Evolutionary conservation across 805 yeast genomes (phyloP), one percentile per base, ranked within the genome.

Genomic region (Grigorovia transvaalensis): DNA sequence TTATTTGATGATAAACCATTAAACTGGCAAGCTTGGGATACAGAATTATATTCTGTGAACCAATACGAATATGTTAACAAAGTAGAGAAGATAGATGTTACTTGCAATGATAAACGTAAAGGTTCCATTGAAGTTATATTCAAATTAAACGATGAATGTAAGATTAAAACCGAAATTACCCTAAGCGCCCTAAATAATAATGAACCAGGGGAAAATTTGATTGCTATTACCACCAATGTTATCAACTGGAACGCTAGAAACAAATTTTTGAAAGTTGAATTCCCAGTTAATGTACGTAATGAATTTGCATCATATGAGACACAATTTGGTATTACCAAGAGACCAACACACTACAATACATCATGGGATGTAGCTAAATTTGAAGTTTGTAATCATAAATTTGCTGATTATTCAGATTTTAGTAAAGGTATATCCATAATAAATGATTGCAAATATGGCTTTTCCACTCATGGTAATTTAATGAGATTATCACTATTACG

Each of bases 11-110:
- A 93, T 65, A 85, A 88, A 56, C 99, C 99, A 9, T 73, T 88
- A 61, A 83, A 77, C 52, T 91, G 82, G 82, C 96, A 88, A 46
- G 98, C 98, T 1, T 91, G 99, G 99, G 99, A 91, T 65, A 91
- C 98, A 0, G 99, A 91, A 65, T 75, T 89, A 53, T 93, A 80
- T 64, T 86, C 96, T 0, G 76, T 88, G 52, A 88, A 84, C 59
- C 88, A 84, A 62, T 80, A 77, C 63, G 72, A 71, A 51, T 79
- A 81, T 56, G 66, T 83, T 29, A 59, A 61, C 4, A 57, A 58
- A n/a, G 51, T 62, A 9, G 61, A 66, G 40, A 60, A 61, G 6
- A 67, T 72, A 35, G 53, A 56, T 4, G 66, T 73, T 13, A 71
- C 74, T 23, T 68, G 66, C 29, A 69, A 71, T 0, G 57, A 74